Percentiles rank a stretch among this genome's conserved stretches.
phyloP scores from a whole-genome alignment of 2,329 filamentous ascomycete genomes.

The Sclerotinia borealis region DNA sequence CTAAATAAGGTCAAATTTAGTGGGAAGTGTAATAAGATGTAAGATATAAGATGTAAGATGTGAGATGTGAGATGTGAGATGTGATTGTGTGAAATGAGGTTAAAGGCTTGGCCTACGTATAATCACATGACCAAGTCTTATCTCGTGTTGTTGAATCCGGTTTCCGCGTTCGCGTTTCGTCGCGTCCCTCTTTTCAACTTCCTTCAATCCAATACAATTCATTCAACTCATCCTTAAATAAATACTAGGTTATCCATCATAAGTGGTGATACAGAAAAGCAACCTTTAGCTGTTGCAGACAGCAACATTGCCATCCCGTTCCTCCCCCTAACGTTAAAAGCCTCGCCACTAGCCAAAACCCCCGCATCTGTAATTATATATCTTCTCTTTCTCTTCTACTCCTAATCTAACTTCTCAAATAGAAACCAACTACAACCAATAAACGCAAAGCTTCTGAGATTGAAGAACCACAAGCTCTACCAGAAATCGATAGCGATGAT shows the following conservation, averaged over 20 bases:
- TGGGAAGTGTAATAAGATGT: no score
- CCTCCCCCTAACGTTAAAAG: neutral
- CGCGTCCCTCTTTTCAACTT: neutral
- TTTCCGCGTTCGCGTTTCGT: neutral
- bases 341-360: neutral
- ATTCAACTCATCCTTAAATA: neutral
- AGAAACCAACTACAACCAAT: neutral
- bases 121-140: neutral
- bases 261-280: neutral
- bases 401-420: neutral
- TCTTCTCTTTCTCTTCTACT: neutral
- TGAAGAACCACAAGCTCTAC: conserved; percentile 5
- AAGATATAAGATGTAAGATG: no score
- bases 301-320: neutral
- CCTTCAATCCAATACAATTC: neutral
- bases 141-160: no score
- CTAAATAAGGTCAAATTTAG: neutral
- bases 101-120: neutral
- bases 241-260: neutral
- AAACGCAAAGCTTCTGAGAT: conserved; percentile 19
- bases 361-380: neutral
- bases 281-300: neutral
- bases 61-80: neutral
- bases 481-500: conserved; percentile 18
- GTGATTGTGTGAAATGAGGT: neutral